Base-by-base conservation (phyloP, 306 rosid species). In the Vicia faba region DNA sequence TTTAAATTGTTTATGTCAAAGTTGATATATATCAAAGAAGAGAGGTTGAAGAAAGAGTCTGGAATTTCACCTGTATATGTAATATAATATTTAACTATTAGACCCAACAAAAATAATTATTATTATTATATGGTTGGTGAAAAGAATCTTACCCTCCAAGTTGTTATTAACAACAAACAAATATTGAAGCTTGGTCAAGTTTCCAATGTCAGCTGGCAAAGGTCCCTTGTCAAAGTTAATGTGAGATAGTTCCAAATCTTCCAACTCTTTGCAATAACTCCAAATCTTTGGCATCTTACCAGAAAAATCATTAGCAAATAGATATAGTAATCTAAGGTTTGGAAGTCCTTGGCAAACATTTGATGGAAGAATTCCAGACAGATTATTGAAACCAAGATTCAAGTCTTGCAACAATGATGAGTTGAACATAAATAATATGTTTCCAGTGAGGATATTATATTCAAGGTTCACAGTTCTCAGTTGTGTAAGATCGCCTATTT, bases 11-110 rank as follows among this genome's bases (percentile, higher is more conserved):
- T 68, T 1, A 0, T 0, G 0, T 0, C 3, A 68, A 75, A 11
- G 5, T 0, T 0, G 35, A 75, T 0, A 1, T 0, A 0, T 16
- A 16, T 46, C 61, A 74, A 23, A 33, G 61, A 45, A 33, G 78
- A 58, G 9, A 66, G 66, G 54, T 74, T 66, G 7, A 74, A 66
- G 68, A 74, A 41, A 11, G 61, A 66, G 0, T 5, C 2, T 3
- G 80, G 75, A 41, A 75, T 66, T 59, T 65, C 67, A 54, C 71
- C 77, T 64, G n/a, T 15, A 29, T 55, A 4, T 14, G 14, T n/a
- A n/a, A n/a, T n/a, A n/a, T n/a, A n/a, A n/a, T n/a, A n/a, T n/a
- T n/a, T n/a, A n/a, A n/a, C n/a, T n/a, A n/a, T n/a, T n/a, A n/a
- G n/a, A n/a, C n/a, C n/a, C n/a, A n/a, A n/a, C n/a, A n/a, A n/a